Evolutionary conservation across 768 basidiomycete species (phyloP).

Genomic region (Boletales sp.): DNA sequence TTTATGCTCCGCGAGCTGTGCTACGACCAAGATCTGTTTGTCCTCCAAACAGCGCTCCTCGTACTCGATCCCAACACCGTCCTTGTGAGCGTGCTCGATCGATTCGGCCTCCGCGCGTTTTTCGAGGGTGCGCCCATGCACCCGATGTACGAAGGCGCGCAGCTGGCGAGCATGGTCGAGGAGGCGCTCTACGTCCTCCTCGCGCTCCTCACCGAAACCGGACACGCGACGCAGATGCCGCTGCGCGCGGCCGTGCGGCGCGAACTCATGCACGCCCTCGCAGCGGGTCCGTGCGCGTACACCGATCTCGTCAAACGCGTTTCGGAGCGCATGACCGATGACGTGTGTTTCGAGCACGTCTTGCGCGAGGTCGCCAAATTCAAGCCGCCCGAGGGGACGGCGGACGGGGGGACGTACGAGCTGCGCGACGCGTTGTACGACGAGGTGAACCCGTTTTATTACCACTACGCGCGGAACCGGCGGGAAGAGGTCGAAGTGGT

Average conservation of each 20-base stretch:
- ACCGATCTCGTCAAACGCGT: constrained; percentile 90
- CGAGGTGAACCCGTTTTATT: constrained; percentile 94
- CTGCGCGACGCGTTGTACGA: constrained; percentile 78
- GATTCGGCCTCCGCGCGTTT: constrained; percentile 78
- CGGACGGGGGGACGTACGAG: constrained; percentile 85
- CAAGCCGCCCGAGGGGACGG: constrained; percentile 70
- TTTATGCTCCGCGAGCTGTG: constrained; percentile 94
- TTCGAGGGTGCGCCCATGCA: constrained; percentile 63
- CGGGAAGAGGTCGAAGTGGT: constrained; percentile 86
- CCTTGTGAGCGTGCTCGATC: constrained; percentile 83
- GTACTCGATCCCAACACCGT: constrained; percentile 75
- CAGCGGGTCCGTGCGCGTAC: constrained; percentile 82
- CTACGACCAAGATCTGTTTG: constrained; percentile 92
- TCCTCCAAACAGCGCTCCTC: constrained; percentile 82
- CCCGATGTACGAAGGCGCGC: constrained; percentile 61
- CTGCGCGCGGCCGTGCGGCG: constrained; percentile 64
- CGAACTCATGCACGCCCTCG: constrained; percentile 89
- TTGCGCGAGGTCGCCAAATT: constrained; percentile 79
- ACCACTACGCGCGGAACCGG: constrained; percentile 92
- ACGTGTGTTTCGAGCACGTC: constrained; percentile 75
- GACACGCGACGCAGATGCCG: constrained; percentile 65
- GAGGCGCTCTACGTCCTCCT: constrained; percentile 88
- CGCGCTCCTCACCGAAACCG: constrained; percentile 79
- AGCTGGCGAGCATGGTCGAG: constrained; percentile 83
- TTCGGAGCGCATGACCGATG: constrained; percentile 85